Evolutionary conservation across 2,329 filamentous ascomycete species (phyloP).

Genomic region (Diaporthe helianthi): DNA sequence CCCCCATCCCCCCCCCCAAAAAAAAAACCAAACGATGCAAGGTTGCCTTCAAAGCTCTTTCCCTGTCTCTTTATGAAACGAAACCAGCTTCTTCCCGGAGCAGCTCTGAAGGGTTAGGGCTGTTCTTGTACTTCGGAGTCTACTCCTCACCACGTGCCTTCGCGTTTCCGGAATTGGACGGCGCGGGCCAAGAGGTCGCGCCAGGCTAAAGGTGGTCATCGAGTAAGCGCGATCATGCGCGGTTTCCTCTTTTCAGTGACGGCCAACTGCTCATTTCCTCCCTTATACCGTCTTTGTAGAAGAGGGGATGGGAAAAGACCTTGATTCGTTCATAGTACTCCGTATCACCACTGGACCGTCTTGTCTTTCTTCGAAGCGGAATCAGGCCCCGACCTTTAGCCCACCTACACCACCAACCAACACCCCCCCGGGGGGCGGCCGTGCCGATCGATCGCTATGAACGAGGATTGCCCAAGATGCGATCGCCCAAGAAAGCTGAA

Average conservation of each 20-base stretch:
- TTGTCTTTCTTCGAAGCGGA: background rate
- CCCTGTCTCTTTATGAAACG: background rate
- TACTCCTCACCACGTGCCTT: slow-evolving; percentile 20
- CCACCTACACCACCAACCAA: too few species aligned
- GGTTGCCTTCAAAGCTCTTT: slow-evolving; percentile 5
- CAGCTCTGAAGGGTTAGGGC: background rate
- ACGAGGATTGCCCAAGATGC: slow-evolving; percentile 28
- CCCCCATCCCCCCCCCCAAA: too few species aligned
- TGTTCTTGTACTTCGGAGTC: background rate
- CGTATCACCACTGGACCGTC: background rate
- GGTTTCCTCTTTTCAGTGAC: background rate
- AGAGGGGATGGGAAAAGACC: background rate
- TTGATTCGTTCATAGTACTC: background rate
- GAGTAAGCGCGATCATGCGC: slow-evolving; percentile 19
- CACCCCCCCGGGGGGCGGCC: background rate
- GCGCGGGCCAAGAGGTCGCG: slow-evolving; percentile 16
- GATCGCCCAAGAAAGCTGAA: slow-evolving; percentile 39
- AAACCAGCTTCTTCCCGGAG: slow-evolving; percentile 16
- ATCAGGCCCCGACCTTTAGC: background rate
- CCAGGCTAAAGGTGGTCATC: background rate
- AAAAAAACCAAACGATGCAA: slow-evolving; percentile 13
- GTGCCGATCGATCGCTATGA: slow-evolving; percentile 29
- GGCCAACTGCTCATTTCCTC: background rate
- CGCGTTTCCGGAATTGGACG: slow-evolving; percentile 10
- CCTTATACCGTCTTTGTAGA: background rate